Base-by-base conservation (phyloP, 1,139 yeast genomes). In the Saccharomyces pastorianus region DNA sequence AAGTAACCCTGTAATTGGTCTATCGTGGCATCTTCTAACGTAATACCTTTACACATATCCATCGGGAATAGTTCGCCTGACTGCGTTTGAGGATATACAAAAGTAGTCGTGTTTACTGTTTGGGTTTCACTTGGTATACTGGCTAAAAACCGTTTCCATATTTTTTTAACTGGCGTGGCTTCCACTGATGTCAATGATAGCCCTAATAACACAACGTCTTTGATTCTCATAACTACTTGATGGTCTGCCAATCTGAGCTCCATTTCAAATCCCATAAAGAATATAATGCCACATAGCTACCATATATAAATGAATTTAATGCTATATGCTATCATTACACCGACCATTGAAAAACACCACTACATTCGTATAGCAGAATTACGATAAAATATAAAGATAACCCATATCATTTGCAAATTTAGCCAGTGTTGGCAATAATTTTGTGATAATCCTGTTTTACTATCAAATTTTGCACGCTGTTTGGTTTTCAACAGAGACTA, bases 11-110 rank as follows among this genome's bases (percentile, higher is more conserved):
- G 67, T 32, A 64, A 53, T 51, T 63, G 67, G 51, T 64, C 66
- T 41, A 64, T 65, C 28, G 68, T 64, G n/a, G 68, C 68, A 49
- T 63, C 67, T 49, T 64, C 66, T 23, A 66, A 51, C 4, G 67
- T 61, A 31, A 63, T 58, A 13, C 65, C 67, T 2, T 58, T 57
- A 52, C 68, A 64, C 9, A 49, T 23, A 2, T 59, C 53, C 67
- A 65, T 64, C 23, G 66, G 67, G 52, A 64, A 63, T 20, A 61
- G 28, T 34, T 55, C 54, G 3, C 14, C 48, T 14, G 58, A 38
- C 20, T 52, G 53, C 9, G 49, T 46, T 26, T 56, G 58, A 23
- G 58, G 57, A 38, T 52, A 56, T 0, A 48, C 49, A 44, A 47
- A 54, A 6, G 55, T 50, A 8, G 58, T 54, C 20, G 54, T 48